Evolutionary conservation across 441 rosid genomes (phyloP), one percentile per base, ranked within the genome.

Genomic region (Pelargonium myrrhifolium): DNA sequence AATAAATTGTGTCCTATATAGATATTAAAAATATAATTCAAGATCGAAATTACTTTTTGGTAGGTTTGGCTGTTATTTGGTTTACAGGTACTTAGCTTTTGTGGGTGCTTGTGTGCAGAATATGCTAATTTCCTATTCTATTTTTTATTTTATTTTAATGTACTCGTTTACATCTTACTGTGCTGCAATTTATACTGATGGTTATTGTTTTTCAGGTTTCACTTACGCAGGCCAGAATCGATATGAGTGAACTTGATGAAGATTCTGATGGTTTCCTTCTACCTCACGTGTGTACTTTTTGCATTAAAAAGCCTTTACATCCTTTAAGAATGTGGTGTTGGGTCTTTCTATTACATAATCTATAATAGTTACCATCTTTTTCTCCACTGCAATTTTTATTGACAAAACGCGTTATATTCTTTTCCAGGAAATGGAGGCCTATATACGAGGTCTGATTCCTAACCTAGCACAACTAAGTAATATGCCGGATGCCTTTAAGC

Each of bases 221-320:
- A n/a, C 90, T 94, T 74, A 92, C 99, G 59, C 97, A 92, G 76
- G 99, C 99, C 67, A 88, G 98, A 82, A 94, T 94, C 68, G 98
- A 92, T 72, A 94, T 92, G 99, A 94, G 99, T 76, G 99, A 94
- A 81, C 96, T 94, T 62, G 99, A 92, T 58, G 97, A 94, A 76
- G 99, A 92, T 77, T 92, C 98, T 65, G 99, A 94, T 75, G 99
- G 99, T 75, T 94, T 94, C 72, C 98, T 94, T 77, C 98, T 85
- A 70, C 73, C 92, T 77, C 81, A 83, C 74, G 99, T 94, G 81
- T 73, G 82, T 10, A 37, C 15, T 68, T 63, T 65, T 6, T 65
- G 73, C 66, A 26, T 24, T 62, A 56, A 20, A 51, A 6, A 35
- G 37, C 69, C n/a, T 55, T 55, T 9, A 11, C 69, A 24, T 55